Base-by-base conservation (phyloP, 257 asterid species). In the Jaltomata sinuosa region DNA sequence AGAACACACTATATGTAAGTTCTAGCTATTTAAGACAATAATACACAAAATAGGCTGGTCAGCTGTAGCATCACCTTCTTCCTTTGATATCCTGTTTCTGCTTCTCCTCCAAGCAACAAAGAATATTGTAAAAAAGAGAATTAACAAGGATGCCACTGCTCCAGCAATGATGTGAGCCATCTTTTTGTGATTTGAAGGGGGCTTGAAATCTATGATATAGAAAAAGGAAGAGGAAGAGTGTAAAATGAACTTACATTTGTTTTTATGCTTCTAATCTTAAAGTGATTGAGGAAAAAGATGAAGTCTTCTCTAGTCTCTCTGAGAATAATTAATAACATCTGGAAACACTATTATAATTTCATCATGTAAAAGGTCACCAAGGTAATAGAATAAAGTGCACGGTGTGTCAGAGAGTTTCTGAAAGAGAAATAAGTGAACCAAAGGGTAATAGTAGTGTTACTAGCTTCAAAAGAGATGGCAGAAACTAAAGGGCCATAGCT, bases 401-500 rank as follows among this genome's bases (percentile, higher is more conserved):
- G 11, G 14, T 31, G 22, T 65, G 11, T 32, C 45, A 8, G 76
- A 65, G n/a, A 29, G 12, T 11, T 15, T 42, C 6, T 72, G 21
- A 11, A 76, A 25, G 61, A 76, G 1, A 45, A 27, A 76, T 31
- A 47, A 76, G 81, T 76, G 25, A 76, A 25, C 40, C 25, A 76
- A 45, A 47, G 81, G 59, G 40, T 42, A 27, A 22, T 25, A 42
- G 53, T 81, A 64, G 21, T 29, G 45, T 81, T 82, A 86, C 89
- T 38, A 3, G 87, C 47, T 50, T 84, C 81, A 62, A 86, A 88
- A 81, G 90, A 86, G 53, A 88, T 86, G 45, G 89, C 90, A 22
- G 91, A 88, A 36, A 88, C 22, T 10, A 86, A 86, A 78, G 89
- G 86, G n/a, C 91, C 89, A 79, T 84, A 86, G 38, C 22, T 83